Conservation (phyloP, 208 protist genomes). For the Entamoeba dispar region DNA sequence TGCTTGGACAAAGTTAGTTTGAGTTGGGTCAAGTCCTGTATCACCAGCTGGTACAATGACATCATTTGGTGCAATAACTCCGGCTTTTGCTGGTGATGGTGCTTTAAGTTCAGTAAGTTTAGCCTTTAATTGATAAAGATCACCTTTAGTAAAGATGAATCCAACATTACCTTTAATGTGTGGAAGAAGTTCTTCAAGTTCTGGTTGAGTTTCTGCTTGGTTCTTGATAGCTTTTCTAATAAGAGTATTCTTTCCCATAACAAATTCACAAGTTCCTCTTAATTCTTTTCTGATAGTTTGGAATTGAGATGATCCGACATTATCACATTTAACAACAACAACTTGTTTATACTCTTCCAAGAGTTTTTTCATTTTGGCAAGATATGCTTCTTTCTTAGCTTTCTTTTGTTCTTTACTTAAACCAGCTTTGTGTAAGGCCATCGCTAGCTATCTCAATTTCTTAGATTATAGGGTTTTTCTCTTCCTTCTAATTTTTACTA, state of each 20-base stretch:
- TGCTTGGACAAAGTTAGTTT: conserved; percentile 94
- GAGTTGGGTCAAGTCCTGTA: conserved; percentile 84
- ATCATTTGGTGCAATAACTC: conserved; percentile 73
- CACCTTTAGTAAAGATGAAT: conserved; percentile 86
- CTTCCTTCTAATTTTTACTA: too few relatives aligned
- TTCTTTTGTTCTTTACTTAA: not conserved
- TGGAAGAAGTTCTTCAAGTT: conserved; percentile 41
- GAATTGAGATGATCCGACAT: conserved; percentile 85
- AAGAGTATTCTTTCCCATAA: conserved; percentile 86
- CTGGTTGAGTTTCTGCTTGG: conserved; percentile 13
- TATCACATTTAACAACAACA: conserved; percentile 75
- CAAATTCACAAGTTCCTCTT: conserved; percentile 67
- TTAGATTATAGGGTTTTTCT: not conserved
- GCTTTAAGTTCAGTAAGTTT: conserved; percentile 60
- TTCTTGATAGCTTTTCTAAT: conserved; percentile 14
- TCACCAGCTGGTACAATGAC: conserved; percentile 72
- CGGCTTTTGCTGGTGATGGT: conserved; percentile 71
- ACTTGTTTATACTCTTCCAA: conserved; percentile 73
- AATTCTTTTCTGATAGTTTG: conserved; percentile 71
- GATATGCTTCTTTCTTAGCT: conserved; percentile 39
- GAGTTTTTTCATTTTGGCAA: conserved; percentile 58
- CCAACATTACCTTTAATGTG: conserved; percentile 74
- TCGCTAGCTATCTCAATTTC: not conserved
- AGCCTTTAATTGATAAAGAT: conserved; percentile 55
- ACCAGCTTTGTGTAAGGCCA: not conserved